Percentiles rank a stretch among this genome's conserved stretches.
phyloP scores from a whole-genome alignment of 202 grass and related monocot species.

The Zizania palustris region DNA sequence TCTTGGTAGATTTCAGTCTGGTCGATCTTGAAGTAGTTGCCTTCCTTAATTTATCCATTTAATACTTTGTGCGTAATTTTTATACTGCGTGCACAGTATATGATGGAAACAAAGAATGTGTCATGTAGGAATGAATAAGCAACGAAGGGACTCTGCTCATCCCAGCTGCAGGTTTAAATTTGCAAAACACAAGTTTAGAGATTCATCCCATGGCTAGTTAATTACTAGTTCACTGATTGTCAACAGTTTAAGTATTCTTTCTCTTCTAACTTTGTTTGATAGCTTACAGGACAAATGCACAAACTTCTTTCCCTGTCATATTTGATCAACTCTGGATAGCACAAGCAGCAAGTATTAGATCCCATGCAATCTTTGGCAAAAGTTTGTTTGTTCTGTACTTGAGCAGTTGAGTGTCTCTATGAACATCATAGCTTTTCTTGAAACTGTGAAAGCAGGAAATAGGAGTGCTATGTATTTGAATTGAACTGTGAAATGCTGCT shows the following conservation, averaged over 20 bases:
- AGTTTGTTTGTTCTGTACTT: conserved; percentile 41
- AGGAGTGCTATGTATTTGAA: conserved; percentile 18
- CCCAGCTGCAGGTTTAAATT: too few species aligned
- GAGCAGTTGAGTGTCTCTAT: conserved; percentile 45
- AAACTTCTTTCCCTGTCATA: conserved; percentile 6
- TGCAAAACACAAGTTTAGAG: background rate
- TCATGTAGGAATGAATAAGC: too few species aligned
- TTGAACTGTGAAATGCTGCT: conserved; percentile 15
- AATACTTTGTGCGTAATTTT: too few species aligned
- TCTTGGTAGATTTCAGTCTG: too few species aligned
- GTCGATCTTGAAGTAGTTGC: too few species aligned
- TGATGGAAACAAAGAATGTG: too few species aligned
- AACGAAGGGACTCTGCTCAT: too few species aligned
- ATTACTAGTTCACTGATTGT: background rate
- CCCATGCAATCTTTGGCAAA: conserved; percentile 33
- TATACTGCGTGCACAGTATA: too few species aligned
- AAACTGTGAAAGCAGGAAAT: conserved; percentile 44
- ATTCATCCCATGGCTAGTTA: background rate
- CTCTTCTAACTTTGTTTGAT: conserved; percentile 24
- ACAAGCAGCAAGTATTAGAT: conserved; percentile 13
- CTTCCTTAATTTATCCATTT: too few species aligned
- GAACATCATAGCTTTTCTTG: conserved; percentile 35
- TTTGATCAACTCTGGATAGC: background rate
- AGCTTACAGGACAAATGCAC: background rate
- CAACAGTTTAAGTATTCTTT: background rate